Base-by-base conservation (phyloP, 441 rosid genomes). In the Populus hybrid region DNA sequence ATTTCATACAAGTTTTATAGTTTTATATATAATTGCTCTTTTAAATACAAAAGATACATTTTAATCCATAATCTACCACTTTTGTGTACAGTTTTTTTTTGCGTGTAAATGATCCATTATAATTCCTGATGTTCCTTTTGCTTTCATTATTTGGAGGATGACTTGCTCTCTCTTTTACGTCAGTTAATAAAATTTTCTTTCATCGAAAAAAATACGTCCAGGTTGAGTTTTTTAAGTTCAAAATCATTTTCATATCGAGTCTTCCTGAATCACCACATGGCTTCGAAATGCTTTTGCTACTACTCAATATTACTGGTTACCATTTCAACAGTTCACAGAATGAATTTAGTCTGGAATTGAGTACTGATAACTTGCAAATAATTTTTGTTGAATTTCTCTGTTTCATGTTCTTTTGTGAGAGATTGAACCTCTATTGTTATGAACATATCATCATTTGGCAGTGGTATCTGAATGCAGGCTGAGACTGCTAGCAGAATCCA, bases 401-500 rank as follows among this genome's bases (percentile, higher is more conserved):
- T 30, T 28, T 72, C 26, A 23, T 35, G 28, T 66, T 71, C 23
- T n/a, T 26, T 28, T 18, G 8, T 73, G 80, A 61, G 63, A 76
- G 64, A n/a, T 66, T 63, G 75, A 6, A 67, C 64, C 3, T 76
- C 4, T 46, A 18, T 21, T 50, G 24, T 50, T 21, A 21, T 70
- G 67, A 40, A 14, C 23, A 16, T 63, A 30, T 18, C n/a, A 23
- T 78, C 23, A 68, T 40, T 30, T 72, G 24, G 19, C 16, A 24
- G 14, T 67, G 1, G 4, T 67, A 68, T 46, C 24, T 67, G 65
- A 69, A 40, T 86, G 82, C 88, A 95, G 98, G 91, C 81, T 95
- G 85, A 92, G 99, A 85, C 80, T 94, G 84, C 84, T 95, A 42
- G 97, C 98, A 28, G 95, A 94, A 66, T 89, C 98, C 23, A 94